phyloP scores from a whole-genome alignment of 768 basidiomycete genomes.

The Russula dissimulans region DNA sequence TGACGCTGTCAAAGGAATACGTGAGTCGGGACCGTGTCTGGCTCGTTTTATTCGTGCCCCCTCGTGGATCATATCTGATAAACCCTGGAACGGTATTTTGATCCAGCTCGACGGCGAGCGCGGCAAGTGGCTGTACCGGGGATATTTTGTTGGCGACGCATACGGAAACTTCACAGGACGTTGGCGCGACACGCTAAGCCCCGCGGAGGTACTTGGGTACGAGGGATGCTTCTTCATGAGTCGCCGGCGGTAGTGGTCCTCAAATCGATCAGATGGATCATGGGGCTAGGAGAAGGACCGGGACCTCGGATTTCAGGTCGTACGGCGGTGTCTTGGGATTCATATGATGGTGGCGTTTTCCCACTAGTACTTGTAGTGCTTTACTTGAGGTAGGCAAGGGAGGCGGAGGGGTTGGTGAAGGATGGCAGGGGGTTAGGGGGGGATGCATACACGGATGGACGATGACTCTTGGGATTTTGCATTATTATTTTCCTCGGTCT shows the following conservation, averaged over 20 bases:
- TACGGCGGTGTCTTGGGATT: not conserved
- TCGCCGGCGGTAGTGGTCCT: constrained; percentile 38
- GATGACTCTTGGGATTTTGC: too few species aligned
- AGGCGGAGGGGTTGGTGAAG: not conserved
- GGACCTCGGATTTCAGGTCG: not conserved
- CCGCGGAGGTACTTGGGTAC: constrained; percentile 54
- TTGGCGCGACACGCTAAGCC: constrained; percentile 79
- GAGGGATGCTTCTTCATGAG: constrained; percentile 82
- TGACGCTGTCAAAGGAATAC: constrained; percentile 80
- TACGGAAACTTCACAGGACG: constrained; percentile 71
- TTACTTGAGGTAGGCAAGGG: not conserved
- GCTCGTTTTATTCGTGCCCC: not conserved
- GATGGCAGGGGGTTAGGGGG: not conserved
- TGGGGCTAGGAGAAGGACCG: not conserved
- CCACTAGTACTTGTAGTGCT: not conserved
- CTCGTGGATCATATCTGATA: not conserved
- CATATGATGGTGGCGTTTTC: constrained; percentile 1
- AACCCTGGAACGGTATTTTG: constrained; percentile 19
- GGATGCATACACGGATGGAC: too few species aligned
- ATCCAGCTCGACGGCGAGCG: constrained; percentile 57
- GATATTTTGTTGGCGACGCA: constrained; percentile 63
- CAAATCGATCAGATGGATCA: constrained; percentile 1
- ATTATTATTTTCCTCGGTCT: too few species aligned
- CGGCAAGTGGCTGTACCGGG: constrained; percentile 80
- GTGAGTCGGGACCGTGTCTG: constrained; percentile 30